Percentiles rank a stretch among this genome's conserved stretches.
Evolutionary conservation across 495 filamentous ascomycete genomes (phyloP).

Genomic region (Neurospora sp.): DNA sequence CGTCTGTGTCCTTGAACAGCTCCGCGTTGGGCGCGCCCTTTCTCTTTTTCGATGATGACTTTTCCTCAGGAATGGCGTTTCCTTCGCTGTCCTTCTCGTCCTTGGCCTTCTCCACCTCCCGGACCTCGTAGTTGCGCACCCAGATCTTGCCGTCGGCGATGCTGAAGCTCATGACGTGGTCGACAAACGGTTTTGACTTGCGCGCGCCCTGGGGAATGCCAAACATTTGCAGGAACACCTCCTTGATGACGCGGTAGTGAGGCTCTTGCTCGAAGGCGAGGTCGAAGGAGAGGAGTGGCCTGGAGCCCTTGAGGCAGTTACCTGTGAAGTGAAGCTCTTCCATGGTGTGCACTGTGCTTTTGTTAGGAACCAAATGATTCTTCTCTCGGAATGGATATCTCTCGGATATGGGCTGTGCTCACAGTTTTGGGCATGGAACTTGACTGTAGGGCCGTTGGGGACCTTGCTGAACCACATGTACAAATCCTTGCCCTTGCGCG

Average conservation of each 20-base stretch:
- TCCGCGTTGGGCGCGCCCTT: constrained; percentile 21
- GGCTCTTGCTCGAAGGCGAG: constrained; percentile 67
- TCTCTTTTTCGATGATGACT: constrained; percentile 17
- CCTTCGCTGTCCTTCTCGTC: constrained; percentile 23
- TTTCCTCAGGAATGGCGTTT: constrained; percentile 11
- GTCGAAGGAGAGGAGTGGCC: constrained; percentile 94
- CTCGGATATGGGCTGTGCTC: constrained; percentile 1
- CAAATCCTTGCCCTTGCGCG: constrained; percentile 84
- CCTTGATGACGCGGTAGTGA: constrained; percentile 63
- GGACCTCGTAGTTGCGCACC: constrained; percentile 90
- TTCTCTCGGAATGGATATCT: not conserved
- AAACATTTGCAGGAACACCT: constrained; percentile 85
- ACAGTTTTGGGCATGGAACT: constrained; percentile 67
- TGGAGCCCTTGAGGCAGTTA: constrained; percentile 89
- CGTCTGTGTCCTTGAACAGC: constrained; percentile 48
- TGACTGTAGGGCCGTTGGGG: constrained; percentile 90
- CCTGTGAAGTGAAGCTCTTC: constrained; percentile 93
- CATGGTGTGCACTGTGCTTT: constrained; percentile 69
- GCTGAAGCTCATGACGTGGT: constrained; percentile 90
- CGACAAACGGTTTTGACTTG: constrained; percentile 90
- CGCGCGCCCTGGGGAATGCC: constrained; percentile 80
- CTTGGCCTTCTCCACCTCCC: constrained; percentile 61
- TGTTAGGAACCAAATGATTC: constrained; percentile 3
- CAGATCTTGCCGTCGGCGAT: constrained; percentile 93
- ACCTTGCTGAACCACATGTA: constrained; percentile 92